Base-by-base conservation (phyloP, 352 stramenopile genomes). In the Aphanomyces astaci region DNA sequence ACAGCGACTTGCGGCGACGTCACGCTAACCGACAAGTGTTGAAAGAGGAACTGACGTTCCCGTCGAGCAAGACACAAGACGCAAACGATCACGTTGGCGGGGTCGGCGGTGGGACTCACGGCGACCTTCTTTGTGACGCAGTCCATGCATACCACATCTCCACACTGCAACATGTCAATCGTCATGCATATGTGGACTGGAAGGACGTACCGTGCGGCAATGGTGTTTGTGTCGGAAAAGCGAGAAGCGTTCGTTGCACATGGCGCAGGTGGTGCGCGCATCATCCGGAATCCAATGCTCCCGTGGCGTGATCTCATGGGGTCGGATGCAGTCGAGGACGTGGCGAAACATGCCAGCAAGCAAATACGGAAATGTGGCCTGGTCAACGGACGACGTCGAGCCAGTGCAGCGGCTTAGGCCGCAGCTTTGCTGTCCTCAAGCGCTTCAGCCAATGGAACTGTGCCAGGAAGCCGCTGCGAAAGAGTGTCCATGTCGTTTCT, bases 211-310 rank as follows among this genome's bases (percentile, higher is more conserved):
- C 40, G 49, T 52, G 30, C 62, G 62, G 51, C 62, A 68, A 27
- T 68, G 49, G 13, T 68, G 62, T 28, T 59, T 57, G 33, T 68
- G 62, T 13, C 62, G 62, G 27, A 68, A 68, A 33, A 68, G 45
- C 17, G 28, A 22, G 22, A 68, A 68, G 28, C 62, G 28, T 7
- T 52, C 39, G 19, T 39, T 59, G 51, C 62, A 68, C 40, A 68
- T 40, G 62, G 49, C 27, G 45, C 62, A 68, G 1, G 49, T 19
- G 2, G 11, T 39, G 46, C 62, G 46, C 4, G 62, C 25, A 9
- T 10, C 25, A 33, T 68, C 59, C 2, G 62, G 62, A 10, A 68
- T 45, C 62, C 62, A 68, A 19, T 59, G 7, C 51, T 22, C 25
- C 4, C 51, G 51, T 7, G 51, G 51, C 15, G 25, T 59, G 51